Evolutionary conservation across 2,329 filamentous ascomycete genomes (phyloP), one percentile per base, ranked within the genome.

Genomic region (Arthrobotrys musiformis): DNA sequence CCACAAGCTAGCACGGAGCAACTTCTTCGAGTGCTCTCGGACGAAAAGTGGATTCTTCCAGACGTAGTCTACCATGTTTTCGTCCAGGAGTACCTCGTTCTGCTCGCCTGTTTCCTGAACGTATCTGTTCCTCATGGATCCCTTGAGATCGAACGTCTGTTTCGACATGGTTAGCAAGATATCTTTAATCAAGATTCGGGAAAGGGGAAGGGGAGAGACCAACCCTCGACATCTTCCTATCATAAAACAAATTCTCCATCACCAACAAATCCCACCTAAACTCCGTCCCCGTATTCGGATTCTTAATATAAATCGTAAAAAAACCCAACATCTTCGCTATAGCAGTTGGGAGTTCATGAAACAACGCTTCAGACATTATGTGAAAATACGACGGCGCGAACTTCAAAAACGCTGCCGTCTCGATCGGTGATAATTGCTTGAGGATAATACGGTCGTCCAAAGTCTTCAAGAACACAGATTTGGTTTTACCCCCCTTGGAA

Each of bases 251-350:
- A 80, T 99, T 99, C 84, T 99, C 95, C 90, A 98, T 99, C 17
- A 99, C 88, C 3, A 99, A 86, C 64, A 99, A 87, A 83, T 96
- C 97, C 84, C 94, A 93, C 82, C 97, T 97, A 83, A 97, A 94
- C 82, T 99, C 95, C 0, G 92, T 92, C 60, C 93, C 94, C 0
- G 94, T 97, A 17, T 89, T 87, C 0, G 95, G 93, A 81, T 98
- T 98, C 85, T 97, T 97, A 85, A 99, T 97, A 79, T 94, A 92
- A 58, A 99, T 92, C 81, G 98, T 94, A 85, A 97, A 99, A 83
- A 99, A 96, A 0, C 95, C 95, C 66, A 99, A 89, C 95, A 99
- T 99, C 85, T 99, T 99, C 30, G 95, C 95, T 81, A 99, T 99
- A 46, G 97, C 95, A 0, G 93, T 97, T 0, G 95, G 95, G 1